phyloP scores from a whole-genome alignment of 2,329 filamentous ascomycete genomes.

The Chalaropsis ovoidea region DNA sequence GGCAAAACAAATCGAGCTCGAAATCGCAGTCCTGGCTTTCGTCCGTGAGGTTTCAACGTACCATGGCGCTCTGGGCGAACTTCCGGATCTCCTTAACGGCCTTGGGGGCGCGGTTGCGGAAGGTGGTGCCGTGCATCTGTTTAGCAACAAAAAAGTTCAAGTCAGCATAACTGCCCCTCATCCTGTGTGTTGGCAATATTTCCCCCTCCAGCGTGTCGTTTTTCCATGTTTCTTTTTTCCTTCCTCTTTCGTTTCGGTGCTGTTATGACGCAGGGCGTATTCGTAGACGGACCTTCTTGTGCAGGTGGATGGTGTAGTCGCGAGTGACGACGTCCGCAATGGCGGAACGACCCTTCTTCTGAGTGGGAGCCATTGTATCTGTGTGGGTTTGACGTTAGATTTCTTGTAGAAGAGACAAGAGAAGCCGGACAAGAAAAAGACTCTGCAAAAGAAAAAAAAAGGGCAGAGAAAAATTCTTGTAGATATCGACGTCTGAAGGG shows the following conservation, averaged over 20 bases:
- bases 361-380: constrained; percentile 55
- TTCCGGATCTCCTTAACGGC: constrained; percentile 99
- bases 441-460: constrained; percentile 21
- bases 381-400: constrained; percentile 29
- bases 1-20: background rate
- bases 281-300: constrained; percentile 61
- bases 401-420: constrained; percentile 23
- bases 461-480: constrained; percentile 10
- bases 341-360: constrained; percentile 79
- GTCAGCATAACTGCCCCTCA: constrained; percentile 31
- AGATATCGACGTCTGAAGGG: constrained; percentile 16
- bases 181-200: background rate
- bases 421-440: constrained; percentile 24
- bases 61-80: constrained; percentile 91
- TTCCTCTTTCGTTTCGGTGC: background rate
- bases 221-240: background rate
- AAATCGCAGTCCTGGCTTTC: constrained; percentile 18
- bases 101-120: constrained; percentile 98
- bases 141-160: constrained; percentile 23
- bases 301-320: constrained; percentile 99
- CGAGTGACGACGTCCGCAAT: constrained; percentile 98
- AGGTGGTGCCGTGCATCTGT: constrained; percentile 89
- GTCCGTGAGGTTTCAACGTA: constrained; percentile 43
- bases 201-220: constrained; percentile 2
- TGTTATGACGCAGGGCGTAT: background rate